Conservation (phyloP, 1,284 basidiomycete genomes). For the Macrocystidia cucumis region DNA sequence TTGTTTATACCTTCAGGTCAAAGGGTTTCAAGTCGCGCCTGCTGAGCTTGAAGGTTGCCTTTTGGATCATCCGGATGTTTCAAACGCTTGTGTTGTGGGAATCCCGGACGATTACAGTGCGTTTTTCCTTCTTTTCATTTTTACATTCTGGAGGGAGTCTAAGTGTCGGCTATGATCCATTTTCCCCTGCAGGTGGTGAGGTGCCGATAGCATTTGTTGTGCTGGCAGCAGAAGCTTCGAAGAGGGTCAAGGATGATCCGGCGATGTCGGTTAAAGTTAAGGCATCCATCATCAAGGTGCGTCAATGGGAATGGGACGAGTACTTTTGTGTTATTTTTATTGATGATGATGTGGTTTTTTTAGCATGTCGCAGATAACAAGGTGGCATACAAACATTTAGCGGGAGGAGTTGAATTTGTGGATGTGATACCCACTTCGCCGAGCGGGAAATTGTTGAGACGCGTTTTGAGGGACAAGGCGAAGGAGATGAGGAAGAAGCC, state of each 20-base stretch:
- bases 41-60: constrained; percentile 70
- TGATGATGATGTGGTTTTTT: constrained; percentile 1
- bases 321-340: background rate
- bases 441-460: constrained; percentile 41
- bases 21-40: constrained; percentile 61
- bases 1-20: constrained; percentile 31
- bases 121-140: constrained; percentile 4
- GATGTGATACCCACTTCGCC: constrained; percentile 60
- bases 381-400: constrained; percentile 60
- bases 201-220: constrained; percentile 60
- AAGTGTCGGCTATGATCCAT: background rate
- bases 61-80: constrained; percentile 61
- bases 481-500: constrained; percentile 19
- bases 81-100: constrained; percentile 70
- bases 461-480: constrained; percentile 47
- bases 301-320: constrained; percentile 8
- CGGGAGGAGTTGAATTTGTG: constrained; percentile 58
- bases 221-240: constrained; percentile 32
- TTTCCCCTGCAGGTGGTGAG: constrained; percentile 43
- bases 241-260: constrained; percentile 23
- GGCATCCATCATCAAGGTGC: constrained; percentile 38
- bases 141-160: no score
- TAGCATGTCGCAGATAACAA: constrained; percentile 68
- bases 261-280: constrained; percentile 28
- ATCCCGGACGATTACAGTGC: constrained; percentile 62